Evolutionary conservation across 352 stramenopile species (phyloP).

Genomic region (Phytophthora ohioensis): DNA sequence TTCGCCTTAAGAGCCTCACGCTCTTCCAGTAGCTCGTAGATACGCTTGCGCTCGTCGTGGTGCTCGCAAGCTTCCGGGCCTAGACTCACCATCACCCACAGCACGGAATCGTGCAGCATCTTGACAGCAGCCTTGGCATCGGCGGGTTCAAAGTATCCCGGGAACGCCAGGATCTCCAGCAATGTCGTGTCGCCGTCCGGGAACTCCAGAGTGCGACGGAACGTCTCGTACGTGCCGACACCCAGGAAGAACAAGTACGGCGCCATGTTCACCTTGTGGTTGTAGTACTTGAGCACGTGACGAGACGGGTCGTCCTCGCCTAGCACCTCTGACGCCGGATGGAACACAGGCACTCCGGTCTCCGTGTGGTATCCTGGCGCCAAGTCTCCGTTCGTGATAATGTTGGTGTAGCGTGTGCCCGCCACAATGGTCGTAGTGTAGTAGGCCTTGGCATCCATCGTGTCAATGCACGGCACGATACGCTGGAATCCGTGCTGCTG

Average conservation of each 20-base stretch:
- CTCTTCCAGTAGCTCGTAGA: conserved; percentile 74
- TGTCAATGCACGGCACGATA: conserved; percentile 83
- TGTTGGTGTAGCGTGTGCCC: conserved; percentile 80
- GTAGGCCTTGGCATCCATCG: conserved; percentile 84
- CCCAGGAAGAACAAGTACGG: conserved; percentile 85
- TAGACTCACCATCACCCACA: conserved; percentile 79
- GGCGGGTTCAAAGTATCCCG: conserved; percentile 68
- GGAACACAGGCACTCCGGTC: conserved; percentile 68
- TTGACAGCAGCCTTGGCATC: conserved; percentile 76
- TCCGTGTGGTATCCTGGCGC: conserved; percentile 70
- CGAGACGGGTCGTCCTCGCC: conserved; percentile 58
- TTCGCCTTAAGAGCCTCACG: conserved; percentile 76
- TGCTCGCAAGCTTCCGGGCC: conserved; percentile 75
- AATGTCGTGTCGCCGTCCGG: conserved; percentile 77
- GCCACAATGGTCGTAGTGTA: conserved; percentile 84
- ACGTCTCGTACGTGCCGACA: conserved; percentile 83
- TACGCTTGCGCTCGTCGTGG: conserved; percentile 73
- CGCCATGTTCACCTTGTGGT: conserved; percentile 88
- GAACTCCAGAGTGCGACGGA: conserved; percentile 75
- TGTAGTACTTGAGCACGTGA: conserved; percentile 83
- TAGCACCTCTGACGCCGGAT: conserved; percentile 60
- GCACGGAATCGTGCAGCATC: conserved; percentile 81
- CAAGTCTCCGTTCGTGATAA: conserved; percentile 83
- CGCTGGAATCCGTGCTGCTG: conserved; percentile 85
- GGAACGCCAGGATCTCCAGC: conserved; percentile 78